phyloP scores from a whole-genome alignment of 1,284 basidiomycete species.

The Coniferiporia weirii region DNA sequence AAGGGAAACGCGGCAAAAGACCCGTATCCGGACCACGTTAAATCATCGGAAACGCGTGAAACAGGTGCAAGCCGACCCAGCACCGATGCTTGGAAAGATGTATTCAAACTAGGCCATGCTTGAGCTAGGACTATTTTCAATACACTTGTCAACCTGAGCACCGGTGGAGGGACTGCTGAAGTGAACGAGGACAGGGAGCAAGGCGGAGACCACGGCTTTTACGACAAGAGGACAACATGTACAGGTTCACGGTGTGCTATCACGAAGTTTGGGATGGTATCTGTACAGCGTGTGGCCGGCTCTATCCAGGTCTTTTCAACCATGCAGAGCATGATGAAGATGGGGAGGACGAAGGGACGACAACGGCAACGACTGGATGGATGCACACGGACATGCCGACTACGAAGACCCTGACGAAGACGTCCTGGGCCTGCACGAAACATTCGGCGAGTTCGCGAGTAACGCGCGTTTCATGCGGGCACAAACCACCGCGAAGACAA shows the following conservation, averaged over 20 bases:
- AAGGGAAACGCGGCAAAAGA: conserved; percentile 47
- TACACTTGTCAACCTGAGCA: neutral
- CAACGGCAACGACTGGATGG: conserved; percentile 30
- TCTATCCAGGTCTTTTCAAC: conserved; percentile 46
- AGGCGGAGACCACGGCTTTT: conserved; percentile 45
- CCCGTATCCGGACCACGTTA: conserved; percentile 15
- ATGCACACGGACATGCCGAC: conserved; percentile 29
- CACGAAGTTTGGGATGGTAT: conserved; percentile 67
- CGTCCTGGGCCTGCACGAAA: conserved; percentile 23
- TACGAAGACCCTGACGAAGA: conserved; percentile 28
- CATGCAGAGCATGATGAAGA: conserved; percentile 22
- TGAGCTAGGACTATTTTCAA: neutral
- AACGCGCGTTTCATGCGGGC: neutral
- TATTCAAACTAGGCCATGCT: conserved; percentile 11
- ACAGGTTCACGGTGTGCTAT: conserved; percentile 67
- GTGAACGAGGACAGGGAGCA: neutral
- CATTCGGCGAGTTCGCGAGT: neutral
- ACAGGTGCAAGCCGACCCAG: neutral
- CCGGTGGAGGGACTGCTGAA: neutral
- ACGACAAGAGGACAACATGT: conserved; percentile 68
- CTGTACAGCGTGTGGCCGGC: conserved; percentile 54
- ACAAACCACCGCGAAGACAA: conserved; percentile 16
- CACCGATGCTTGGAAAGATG: conserved; percentile 17
- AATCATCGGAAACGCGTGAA: neutral
- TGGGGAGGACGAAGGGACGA: conserved; percentile 30